phyloP scores from a whole-genome alignment of 2,329 filamentous ascomycete genomes.

The Beauveria varroae region DNA sequence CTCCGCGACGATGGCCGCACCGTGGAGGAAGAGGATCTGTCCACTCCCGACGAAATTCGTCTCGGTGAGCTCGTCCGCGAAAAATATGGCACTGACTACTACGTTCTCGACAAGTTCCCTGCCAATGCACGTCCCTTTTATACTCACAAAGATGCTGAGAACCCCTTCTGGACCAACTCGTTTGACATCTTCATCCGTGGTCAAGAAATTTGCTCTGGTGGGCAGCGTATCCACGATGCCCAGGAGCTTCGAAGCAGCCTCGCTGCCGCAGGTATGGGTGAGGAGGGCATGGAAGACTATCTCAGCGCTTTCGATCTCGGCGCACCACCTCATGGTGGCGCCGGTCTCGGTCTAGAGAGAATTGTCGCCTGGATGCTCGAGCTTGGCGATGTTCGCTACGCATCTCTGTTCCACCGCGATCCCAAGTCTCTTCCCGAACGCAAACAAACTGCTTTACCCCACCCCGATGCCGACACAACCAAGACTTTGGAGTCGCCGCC shows the following conservation, averaged over 20 bases:
- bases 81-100: slow-evolving; percentile 84
- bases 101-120: slow-evolving; percentile 91
- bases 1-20: slow-evolving; percentile 77
- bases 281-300: slow-evolving; percentile 83
- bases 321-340: slow-evolving; percentile 81
- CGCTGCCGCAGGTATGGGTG: slow-evolving; percentile 65
- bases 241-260: slow-evolving; percentile 69
- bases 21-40: slow-evolving; percentile 67
- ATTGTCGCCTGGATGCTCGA: slow-evolving; percentile 80
- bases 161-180: slow-evolving; percentile 73
- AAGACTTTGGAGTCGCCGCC: slow-evolving; percentile 51
- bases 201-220: slow-evolving; percentile 86
- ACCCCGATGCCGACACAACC: slow-evolving; percentile 77
- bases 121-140: slow-evolving; percentile 81
- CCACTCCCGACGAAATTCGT: slow-evolving; percentile 79
- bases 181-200: slow-evolving; percentile 94
- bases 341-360: slow-evolving; percentile 83
- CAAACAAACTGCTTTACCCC: slow-evolving; percentile 57
- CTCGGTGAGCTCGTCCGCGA: slow-evolving; percentile 79
- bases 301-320: slow-evolving; percentile 82
- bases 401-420: slow-evolving; percentile 80
- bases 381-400: slow-evolving; percentile 82
- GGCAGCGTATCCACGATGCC: slow-evolving; percentile 84
- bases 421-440: slow-evolving; percentile 75
- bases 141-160: slow-evolving; percentile 72